Base-by-base conservation (phyloP, 1,139 yeast genomes). In the Yamadazyma songkhlaensis region DNA sequence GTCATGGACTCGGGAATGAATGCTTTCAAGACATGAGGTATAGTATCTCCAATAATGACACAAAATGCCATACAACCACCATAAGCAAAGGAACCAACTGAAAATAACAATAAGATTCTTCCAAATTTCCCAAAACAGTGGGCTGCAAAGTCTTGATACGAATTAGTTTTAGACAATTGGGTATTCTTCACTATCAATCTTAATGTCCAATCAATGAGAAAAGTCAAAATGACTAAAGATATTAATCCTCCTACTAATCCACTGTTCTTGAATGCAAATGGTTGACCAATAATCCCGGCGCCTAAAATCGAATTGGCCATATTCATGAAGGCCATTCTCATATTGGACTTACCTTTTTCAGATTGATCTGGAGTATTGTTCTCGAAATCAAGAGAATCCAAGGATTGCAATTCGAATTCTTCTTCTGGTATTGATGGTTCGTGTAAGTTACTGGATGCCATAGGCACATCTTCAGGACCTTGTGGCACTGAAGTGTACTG, bases 21-120 rank as follows among this genome's bases (percentile, higher is more conserved):
- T 2, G 90, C 79, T 41, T 79, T 68, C 30, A 90, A 57, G 4
- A 90, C 96, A 56, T 88, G 96, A 0, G 97, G 97, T 29, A 90
- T 81, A 0, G 97, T 87, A 54, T 90, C 97, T 14, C 97, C 97
- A 30, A 90, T 87, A 48, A 90, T 90, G 38, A 90, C 92, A 47
- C 96, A 85, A 60, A 88, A 90, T 2, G 97, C 97, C 73, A 89
- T 82, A 47, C 90, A 80, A 0, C 97, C 97, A 15, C 97, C 97
- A 53, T 88, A 83, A 1, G 97, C 97, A 69, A 90, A 90, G 6
- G 86, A 67, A 4, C 94, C 88, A 53, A 90, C 95, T 0, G 95
- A 79, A 4, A 84, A 51, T 14, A 90, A 67, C 28, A 90, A 79
- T 6, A 82, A 51, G 6, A 82, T 60, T 44, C 83, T 79, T 0